Evolutionary conservation across 768 basidiomycete genomes (phyloP), one percentile per base, ranked within the genome.

Genomic region (Sarcodon sp.): DNA sequence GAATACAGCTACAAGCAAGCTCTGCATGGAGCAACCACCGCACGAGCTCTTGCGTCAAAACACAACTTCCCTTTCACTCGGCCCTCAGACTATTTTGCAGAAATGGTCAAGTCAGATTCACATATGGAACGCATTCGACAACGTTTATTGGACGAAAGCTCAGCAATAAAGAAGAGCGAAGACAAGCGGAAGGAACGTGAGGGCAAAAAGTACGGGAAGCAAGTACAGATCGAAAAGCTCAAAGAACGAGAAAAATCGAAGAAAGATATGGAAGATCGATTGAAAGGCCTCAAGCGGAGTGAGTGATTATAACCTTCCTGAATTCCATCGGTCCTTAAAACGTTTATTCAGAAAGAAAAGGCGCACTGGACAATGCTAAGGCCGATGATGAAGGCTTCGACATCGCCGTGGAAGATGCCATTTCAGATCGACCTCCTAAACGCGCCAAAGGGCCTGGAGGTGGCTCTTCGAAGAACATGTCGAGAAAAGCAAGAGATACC

Each of bases 61-160:
- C 75, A 82, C 61, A 76, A 79, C 18, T 69, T 91, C 50, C 81
- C 92, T 0, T 98, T 96, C 66, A 85, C 87, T 8, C 84, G 94
- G 11, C 96, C 96, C 0, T 56, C 78, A 0, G 94, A 97, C 65
- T 98, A 92, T 63, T 98, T 94, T 54, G 94, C 94, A 18, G 94
- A 98, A 67, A 98, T 98, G 94, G 85, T 97, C 55, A 97, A 98
- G 65, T 83, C 82, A 33, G 96, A 99, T 57, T 70, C 86, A 6
- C 96, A 99, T 66, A 99, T 99, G 96, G 91, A 96, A 62, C 80
- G 91, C 50, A 87, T 98, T 55, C 84, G 96, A 47, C 83, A 90
- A 52, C 79, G 84, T 13, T 65, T 98, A 21, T 72, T 98, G 27
- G 87, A 98, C 64, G 96, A 98, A 63, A 68, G 71, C 21, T 87